Evolutionary conservation across 306 rosid species (phyloP).

Genomic region (Leucaena leucocephala): DNA sequence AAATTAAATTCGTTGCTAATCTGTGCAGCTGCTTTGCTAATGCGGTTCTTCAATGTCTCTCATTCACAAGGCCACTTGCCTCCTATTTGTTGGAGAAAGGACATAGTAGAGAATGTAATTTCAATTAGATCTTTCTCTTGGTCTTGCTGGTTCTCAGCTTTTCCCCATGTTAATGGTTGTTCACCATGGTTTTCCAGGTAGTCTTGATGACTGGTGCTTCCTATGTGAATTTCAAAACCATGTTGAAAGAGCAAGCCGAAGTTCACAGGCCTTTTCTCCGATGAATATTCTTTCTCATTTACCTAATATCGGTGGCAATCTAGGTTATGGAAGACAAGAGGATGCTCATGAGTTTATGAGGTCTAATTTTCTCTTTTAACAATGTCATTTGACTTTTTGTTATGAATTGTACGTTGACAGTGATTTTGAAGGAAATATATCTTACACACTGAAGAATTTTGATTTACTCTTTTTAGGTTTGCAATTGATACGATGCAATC

Average conservation of each 20-base stretch:
- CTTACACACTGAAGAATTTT: neutral
- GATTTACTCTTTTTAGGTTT: constrained; percentile 52
- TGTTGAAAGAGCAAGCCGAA: constrained; percentile 64
- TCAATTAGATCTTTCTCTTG: constrained; percentile 22
- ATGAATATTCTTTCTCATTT: constrained; percentile 82
- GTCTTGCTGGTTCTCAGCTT: constrained; percentile 28
- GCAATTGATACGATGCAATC: constrained; percentile 96
- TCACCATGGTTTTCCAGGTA: constrained; percentile 56
- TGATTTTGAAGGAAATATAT: constrained; percentile 22
- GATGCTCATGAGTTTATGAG: constrained; percentile 99
- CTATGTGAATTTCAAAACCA: constrained; percentile 89
- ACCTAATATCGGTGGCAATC: constrained; percentile 89
- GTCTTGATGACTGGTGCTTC: constrained; percentile 87
- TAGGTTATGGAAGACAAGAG: constrained; percentile 95
- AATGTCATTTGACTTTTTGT: constrained; percentile 19
- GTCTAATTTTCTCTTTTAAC: constrained; percentile 43
- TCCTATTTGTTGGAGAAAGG: constrained; percentile 90
- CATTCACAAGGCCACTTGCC: constrained; percentile 92
- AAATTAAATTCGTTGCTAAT: constrained; percentile 21
- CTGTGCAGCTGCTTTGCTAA: constrained; percentile 92
- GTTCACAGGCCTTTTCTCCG: constrained; percentile 83
- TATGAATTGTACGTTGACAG: constrained; percentile 19
- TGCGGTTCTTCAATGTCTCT: constrained; percentile 95
- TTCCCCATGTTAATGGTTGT: constrained; percentile 32
- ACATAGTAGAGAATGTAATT: constrained; percentile 78